Conservation (phyloP, 441 rosid species). For the Mallotus repandus region DNA sequence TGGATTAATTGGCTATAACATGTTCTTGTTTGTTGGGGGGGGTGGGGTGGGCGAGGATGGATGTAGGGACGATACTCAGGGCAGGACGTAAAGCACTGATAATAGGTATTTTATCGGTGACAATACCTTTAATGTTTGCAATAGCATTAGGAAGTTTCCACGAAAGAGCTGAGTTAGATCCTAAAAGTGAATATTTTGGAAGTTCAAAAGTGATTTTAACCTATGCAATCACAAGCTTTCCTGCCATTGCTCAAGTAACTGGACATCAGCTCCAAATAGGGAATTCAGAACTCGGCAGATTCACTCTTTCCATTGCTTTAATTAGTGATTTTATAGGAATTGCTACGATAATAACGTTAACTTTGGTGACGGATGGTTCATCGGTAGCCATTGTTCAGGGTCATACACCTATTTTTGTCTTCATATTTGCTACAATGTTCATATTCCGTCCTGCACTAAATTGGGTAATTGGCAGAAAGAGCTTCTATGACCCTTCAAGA, state of each 20-base stretch:
- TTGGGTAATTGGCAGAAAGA: slow-evolving; percentile 35
- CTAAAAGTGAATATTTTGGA: neutral
- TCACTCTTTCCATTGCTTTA: slow-evolving; percentile 41
- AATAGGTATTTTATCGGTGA: neutral
- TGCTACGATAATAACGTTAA: neutral
- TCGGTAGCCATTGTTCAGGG: neutral
- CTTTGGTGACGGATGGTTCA: neutral
- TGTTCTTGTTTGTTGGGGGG: slow-evolving; percentile 16
- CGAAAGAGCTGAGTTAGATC: rapidly evolving
- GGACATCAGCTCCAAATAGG: slow-evolving; percentile 45
- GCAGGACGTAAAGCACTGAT: neutral
- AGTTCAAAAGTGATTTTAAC: neutral
- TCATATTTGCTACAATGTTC: neutral
- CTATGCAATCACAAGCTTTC: slow-evolving; percentile 42
- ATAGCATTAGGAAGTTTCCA: neutral
- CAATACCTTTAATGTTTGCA: neutral
- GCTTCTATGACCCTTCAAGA: slow-evolving; percentile 48
- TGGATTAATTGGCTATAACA: neutral
- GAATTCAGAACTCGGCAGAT: slow-evolving; percentile 64
- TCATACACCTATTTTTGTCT: neutral
- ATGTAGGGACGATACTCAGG: neutral
- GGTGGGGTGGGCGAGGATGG: too few relatives aligned
- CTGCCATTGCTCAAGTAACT: slow-evolving; percentile 45
- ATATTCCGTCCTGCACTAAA: slow-evolving; percentile 41
- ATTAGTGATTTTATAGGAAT: slow-evolving; percentile 25